A percentile compares a stretch with the other conserved stretches of the same genome.
These are phyloP conservation scores for Apiospora aurea DNA, from an alignment of 2,329 filamentous ascomycete genomes.

Conservation along the genomic window DNA sequence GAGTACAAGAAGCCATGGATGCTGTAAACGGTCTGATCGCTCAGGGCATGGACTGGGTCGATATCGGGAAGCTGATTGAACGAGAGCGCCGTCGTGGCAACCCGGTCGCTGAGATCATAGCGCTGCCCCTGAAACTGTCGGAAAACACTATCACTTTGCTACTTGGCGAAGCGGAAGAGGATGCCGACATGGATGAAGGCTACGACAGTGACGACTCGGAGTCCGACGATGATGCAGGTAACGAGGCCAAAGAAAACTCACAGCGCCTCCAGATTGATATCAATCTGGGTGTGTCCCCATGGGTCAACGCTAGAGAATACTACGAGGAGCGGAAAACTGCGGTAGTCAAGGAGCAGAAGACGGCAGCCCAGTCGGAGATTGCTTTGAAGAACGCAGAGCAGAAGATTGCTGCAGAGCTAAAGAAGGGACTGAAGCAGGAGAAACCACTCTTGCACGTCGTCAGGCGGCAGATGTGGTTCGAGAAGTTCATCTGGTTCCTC, in stretches of 20 bases:
- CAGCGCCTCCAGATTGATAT: conserved; percentile 79
- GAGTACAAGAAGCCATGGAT: conserved; percentile 91
- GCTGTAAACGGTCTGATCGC: conserved; percentile 90
- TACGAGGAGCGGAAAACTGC: conserved; percentile 89
- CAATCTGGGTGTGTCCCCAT: conserved; percentile 81
- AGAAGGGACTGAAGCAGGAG: conserved; percentile 88
- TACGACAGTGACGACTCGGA: conserved; percentile 64
- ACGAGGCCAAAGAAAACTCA: conserved; percentile 50
- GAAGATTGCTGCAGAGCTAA: conserved; percentile 86
- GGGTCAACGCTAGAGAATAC: conserved; percentile 90
- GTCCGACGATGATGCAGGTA: conserved; percentile 57
- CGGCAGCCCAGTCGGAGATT: conserved; percentile 77
- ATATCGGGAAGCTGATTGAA: conserved; percentile 87
- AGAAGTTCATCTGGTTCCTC: conserved; percentile 96
- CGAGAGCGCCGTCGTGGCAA: conserved; percentile 83
- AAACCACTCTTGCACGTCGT: conserved; percentile 86
- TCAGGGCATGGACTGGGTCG: conserved; percentile 97
- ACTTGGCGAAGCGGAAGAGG: conserved; percentile 73
- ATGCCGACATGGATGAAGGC: conserved; percentile 54
- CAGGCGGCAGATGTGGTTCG: conserved; percentile 89
- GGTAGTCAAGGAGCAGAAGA: conserved; percentile 87
- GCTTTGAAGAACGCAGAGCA: conserved; percentile 90
- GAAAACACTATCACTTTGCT: conserved; percentile 87
- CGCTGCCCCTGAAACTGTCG: conserved; percentile 85
- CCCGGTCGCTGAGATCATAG: conserved; percentile 85